Conservation (phyloP, 306 rosid genomes). For the Vicia sativa region DNA sequence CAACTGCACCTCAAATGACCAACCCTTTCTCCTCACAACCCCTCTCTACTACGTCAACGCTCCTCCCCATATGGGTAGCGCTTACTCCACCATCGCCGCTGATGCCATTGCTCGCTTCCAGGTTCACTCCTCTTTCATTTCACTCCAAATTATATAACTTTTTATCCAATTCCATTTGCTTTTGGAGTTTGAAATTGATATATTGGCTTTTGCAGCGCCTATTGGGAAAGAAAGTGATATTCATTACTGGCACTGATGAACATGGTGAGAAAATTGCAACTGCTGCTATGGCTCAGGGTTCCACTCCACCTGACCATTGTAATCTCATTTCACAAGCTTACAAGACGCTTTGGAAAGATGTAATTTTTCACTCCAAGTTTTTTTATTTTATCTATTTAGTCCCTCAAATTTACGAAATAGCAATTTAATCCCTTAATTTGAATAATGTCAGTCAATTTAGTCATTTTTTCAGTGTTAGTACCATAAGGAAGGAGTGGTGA, state of each 20-base stretch:
- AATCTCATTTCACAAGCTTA: conserved; percentile 73
- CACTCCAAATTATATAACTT: too few species aligned
- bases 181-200: neutral
- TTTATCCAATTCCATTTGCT: too few species aligned
- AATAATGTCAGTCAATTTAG: neutral
- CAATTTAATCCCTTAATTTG: neutral
- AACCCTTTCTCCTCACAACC: conserved; percentile 81
- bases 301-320: conserved; percentile 80
- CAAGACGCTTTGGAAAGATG: conserved; percentile 82
- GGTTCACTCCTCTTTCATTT: conserved; percentile 43
- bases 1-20: conserved; percentile 42
- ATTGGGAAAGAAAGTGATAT: conserved; percentile 73
- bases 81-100: conserved; percentile 95
- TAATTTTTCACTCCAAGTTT: conserved; percentile 30
- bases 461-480: neutral
- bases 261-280: conserved; percentile 97
- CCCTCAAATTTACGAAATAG: neutral
- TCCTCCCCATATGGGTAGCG: conserved; percentile 99
- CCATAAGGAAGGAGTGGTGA: neutral
- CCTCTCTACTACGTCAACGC: conserved; percentile 98
- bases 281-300: conserved; percentile 77
- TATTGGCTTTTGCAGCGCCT: conserved; percentile 50
- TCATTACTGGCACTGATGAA: conserved; percentile 92
- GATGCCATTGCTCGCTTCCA: conserved; percentile 96
- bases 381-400: neutral